Percentiles rank a stretch among this genome's conserved stretches.
Conservation (phyloP, 179 eudicot species). For the Dionaea muscipula region DNA sequence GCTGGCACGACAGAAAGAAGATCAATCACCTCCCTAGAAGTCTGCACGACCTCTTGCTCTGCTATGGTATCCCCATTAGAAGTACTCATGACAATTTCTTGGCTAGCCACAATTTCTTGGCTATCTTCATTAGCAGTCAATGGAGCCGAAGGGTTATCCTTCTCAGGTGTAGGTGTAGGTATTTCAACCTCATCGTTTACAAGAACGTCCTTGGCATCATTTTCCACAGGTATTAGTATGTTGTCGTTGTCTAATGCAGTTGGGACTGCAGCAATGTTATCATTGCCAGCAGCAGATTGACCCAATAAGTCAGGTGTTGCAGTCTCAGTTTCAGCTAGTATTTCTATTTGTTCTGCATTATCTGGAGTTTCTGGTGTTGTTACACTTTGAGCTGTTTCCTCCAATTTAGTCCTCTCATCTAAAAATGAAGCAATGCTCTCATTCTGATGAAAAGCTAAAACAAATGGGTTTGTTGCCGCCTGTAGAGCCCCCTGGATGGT, state of each 20-base stretch:
- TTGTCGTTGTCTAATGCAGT: constrained; percentile 11
- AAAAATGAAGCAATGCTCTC: constrained; percentile 68
- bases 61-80: constrained; percentile 22
- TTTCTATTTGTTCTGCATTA: constrained; percentile 13
- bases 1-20: constrained; percentile 8
- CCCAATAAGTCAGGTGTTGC: constrained; percentile 6
- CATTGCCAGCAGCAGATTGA: constrained; percentile 10
- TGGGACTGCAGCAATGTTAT: not conserved
- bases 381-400: constrained; percentile 18
- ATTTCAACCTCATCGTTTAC: not conserved
- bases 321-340: constrained; percentile 12
- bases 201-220: not conserved
- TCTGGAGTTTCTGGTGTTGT: constrained; percentile 10
- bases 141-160: constrained; percentile 12
- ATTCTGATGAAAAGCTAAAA: constrained; percentile 63
- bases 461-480: constrained; percentile 67
- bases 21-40: constrained; percentile 10
- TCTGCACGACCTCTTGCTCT: constrained; percentile 19
- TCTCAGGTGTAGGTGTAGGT: constrained; percentile 12
- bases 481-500: constrained; percentile 38
- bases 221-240: constrained; percentile 7
- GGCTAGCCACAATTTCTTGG: constrained; percentile 14
- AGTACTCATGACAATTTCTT: constrained; percentile 16
- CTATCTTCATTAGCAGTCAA: constrained; percentile 11
- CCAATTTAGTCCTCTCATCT: constrained; percentile 45